A percentile compares a stretch with the other conserved stretches of the same genome.
These are phyloP conservation scores for Scheffersomyces parashehatae DNA, from an alignment of 1,139 yeast species.

Conservation along the genomic window DNA sequence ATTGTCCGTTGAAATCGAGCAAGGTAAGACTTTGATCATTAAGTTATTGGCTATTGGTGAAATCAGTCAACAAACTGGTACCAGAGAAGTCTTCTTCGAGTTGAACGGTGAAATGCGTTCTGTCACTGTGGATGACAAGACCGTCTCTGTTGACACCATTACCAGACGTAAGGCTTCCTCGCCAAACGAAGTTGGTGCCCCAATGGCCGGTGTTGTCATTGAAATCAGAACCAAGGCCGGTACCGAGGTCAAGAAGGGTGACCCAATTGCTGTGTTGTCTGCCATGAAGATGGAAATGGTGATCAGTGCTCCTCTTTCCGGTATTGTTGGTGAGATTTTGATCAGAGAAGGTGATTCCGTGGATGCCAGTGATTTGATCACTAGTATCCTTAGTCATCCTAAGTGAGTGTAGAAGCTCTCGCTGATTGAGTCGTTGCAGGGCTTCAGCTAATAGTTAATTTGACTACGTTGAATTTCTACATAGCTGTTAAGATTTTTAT, in stretches of 20 bases:
- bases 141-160: slow-evolving; percentile 78
- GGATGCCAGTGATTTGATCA: slow-evolving; percentile 83
- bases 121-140: slow-evolving; percentile 86
- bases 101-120: slow-evolving; percentile 98
- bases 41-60: slow-evolving; percentile 94
- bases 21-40: slow-evolving; percentile 91
- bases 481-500: too few species aligned
- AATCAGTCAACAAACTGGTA: slow-evolving; percentile 79
- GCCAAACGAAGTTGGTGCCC: slow-evolving; percentile 95
- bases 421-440: too few species aligned
- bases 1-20: slow-evolving; percentile 83
- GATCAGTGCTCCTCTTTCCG: slow-evolving; percentile 86
- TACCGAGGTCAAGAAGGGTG: slow-evolving; percentile 91
- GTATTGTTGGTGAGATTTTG: slow-evolving; percentile 72
- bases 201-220: slow-evolving; percentile 98
- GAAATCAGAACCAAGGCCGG: slow-evolving; percentile 91
- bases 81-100: slow-evolving; percentile 96
- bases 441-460: too few species aligned
- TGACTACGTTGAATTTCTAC: too few species aligned
- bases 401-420: too few species aligned
- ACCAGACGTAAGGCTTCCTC: slow-evolving; percentile 92
- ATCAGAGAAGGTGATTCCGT: slow-evolving; percentile 94
- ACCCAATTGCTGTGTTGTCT: slow-evolving; percentile 88
- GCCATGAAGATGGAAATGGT: slow-evolving; percentile 99
- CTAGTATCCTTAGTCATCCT: slow-evolving; percentile 25